Conservation (phyloP, 495 filamentous ascomycete species). For the Penicillium pulvis region DNA sequence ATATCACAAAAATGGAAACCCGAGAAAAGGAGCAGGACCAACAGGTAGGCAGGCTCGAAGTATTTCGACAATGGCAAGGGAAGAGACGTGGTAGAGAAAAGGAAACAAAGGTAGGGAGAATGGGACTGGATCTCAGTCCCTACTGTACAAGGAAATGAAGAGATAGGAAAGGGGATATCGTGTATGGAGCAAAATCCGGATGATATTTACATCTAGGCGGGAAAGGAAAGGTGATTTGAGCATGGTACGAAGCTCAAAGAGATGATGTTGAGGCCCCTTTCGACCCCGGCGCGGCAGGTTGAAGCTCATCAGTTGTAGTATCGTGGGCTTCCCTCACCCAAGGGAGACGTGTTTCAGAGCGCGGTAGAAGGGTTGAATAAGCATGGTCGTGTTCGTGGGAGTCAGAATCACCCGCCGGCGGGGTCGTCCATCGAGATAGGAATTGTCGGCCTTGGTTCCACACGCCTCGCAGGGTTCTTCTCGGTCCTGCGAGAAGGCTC, state of each 20-base stretch:
- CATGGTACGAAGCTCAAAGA: constrained; percentile 2
- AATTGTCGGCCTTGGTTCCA: constrained; percentile 35
- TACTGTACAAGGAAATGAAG: constrained; percentile 9
- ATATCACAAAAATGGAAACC: background rate
- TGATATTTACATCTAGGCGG: background rate
- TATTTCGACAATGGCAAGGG: background rate
- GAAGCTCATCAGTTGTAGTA: background rate
- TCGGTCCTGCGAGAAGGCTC: constrained; percentile 37
- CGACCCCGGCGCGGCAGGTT: background rate
- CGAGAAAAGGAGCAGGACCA: background rate
- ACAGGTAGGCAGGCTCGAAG: background rate
- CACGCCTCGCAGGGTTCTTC: constrained; percentile 27
- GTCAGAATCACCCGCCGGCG: constrained; percentile 19
- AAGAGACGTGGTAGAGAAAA: background rate
- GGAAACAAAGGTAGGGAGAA: background rate
- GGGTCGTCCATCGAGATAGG: constrained; percentile 30
- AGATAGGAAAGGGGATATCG: background rate
- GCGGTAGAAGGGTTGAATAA: constrained; percentile 25
- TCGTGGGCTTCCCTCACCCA: constrained; percentile 6
- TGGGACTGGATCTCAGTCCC: background rate
- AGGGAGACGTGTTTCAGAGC: constrained; percentile 7
- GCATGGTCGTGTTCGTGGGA: constrained; percentile 10
- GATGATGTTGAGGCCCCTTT: constrained; percentile 8
- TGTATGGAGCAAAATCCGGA: too few relatives aligned
- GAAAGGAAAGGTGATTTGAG: background rate